Conservation (phyloP, 257 asterid genomes). For the Solanum appendiculatum region DNA sequence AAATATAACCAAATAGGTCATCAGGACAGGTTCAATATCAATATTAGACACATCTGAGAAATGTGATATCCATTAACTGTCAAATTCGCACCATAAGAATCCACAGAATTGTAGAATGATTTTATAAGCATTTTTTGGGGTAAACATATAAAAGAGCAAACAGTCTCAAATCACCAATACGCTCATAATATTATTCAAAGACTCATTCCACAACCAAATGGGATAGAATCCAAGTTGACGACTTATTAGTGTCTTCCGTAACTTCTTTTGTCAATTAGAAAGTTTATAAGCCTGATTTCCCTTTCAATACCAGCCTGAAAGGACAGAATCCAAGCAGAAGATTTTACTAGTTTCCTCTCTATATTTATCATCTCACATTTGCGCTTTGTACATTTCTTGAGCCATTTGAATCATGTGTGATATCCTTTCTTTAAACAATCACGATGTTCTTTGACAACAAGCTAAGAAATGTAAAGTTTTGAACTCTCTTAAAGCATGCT, state of each 20-base stretch:
- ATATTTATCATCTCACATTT: background rate
- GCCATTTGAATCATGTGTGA: background rate
- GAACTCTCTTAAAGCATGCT: constrained; percentile 1
- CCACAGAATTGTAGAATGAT: background rate
- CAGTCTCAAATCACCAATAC: background rate
- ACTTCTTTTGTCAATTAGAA: background rate
- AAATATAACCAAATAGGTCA: background rate
- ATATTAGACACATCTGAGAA: background rate
- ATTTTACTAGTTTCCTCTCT: background rate
- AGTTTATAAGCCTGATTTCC: background rate
- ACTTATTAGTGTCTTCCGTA: background rate
- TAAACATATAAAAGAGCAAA: background rate
- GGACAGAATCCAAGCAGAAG: background rate
- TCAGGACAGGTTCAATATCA: background rate
- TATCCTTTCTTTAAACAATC: background rate
- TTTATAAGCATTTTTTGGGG: background rate
- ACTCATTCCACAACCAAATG: background rate
- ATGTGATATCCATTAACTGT: background rate
- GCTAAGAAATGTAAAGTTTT: background rate
- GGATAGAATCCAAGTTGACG: background rate
- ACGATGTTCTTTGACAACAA: background rate
- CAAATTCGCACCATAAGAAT: background rate
- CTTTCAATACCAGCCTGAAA: background rate
- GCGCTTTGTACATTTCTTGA: background rate
- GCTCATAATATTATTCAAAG: background rate